These are phyloP conservation scores for Ogataea naganishii DNA, from an alignment of 805 yeast species.

Conservation along the genomic window DNA sequence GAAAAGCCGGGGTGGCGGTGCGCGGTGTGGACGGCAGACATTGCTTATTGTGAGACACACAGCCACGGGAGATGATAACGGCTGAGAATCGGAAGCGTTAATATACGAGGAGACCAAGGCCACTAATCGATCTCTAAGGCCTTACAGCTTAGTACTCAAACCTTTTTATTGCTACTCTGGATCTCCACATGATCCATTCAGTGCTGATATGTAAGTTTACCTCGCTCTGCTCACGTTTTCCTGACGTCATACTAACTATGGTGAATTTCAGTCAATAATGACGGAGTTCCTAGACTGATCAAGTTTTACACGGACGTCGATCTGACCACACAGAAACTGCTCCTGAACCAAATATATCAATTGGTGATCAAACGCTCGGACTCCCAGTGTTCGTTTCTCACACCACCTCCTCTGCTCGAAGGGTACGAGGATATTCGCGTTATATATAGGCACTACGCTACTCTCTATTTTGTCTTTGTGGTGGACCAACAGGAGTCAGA, in stretches of 20 bases:
- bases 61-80: too few species aligned
- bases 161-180: too few species aligned
- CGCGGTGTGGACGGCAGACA: too few species aligned
- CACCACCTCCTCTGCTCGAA: slow-evolving; percentile 73
- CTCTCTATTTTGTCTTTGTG: slow-evolving; percentile 89
- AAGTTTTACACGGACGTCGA: slow-evolving; percentile 92
- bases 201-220: slow-evolving; percentile 65
- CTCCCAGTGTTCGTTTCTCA: slow-evolving; percentile 78
- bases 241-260: slow-evolving; percentile 6
- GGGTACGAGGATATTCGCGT: slow-evolving; percentile 73
- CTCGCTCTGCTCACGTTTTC: neutral
- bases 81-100: too few species aligned
- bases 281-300: slow-evolving; percentile 81
- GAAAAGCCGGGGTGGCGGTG: too few species aligned
- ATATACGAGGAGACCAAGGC: too few species aligned
- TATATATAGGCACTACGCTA: slow-evolving; percentile 90
- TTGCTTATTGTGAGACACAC: too few species aligned
- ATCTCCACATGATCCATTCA: slow-evolving; percentile 80
- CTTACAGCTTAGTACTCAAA: too few species aligned
- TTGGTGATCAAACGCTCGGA: slow-evolving; percentile 64
- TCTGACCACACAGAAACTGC: slow-evolving; percentile 67
- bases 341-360: slow-evolving; percentile 75
- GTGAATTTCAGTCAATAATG: slow-evolving; percentile 66
- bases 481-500: slow-evolving; percentile 96
- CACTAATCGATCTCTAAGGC: too few species aligned